Conservation (phyloP, 768 basidiomycete genomes). For the Suillus subalutaceus region DNA sequence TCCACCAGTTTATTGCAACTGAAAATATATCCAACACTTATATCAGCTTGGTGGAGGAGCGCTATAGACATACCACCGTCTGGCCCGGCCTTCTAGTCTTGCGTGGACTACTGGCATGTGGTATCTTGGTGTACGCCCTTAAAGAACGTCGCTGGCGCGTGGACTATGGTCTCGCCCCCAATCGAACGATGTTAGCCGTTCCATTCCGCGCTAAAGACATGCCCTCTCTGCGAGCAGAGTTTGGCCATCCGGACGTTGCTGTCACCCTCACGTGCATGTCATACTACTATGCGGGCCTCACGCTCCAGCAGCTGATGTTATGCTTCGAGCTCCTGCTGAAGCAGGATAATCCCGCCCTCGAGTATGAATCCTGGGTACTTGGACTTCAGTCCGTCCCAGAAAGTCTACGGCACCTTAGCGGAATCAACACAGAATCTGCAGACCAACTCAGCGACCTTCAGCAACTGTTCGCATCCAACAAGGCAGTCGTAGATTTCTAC, state of each 20-base stretch:
- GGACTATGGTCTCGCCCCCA: not conserved
- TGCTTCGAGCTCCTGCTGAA: slow-evolving; percentile 2
- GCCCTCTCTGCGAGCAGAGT: slow-evolving; percentile 1
- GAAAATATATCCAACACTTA: slow-evolving; percentile 6
- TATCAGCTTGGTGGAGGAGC: slow-evolving; percentile 13
- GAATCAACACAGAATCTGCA: slow-evolving; percentile 3
- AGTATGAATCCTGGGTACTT: not conserved
- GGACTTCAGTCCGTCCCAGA: not conserved
- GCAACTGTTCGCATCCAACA: slow-evolving; percentile 23
- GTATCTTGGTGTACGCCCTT: not conserved
- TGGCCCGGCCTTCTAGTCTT: not conserved
- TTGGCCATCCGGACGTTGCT: slow-evolving; percentile 1
- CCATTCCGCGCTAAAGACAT: slow-evolving; percentile 1
- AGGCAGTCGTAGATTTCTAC: slow-evolving; percentile 29
- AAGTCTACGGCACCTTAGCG: not conserved
- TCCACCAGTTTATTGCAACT: slow-evolving; percentile 29
- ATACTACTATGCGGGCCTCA: not conserved
- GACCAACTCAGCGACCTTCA: slow-evolving; percentile 10
- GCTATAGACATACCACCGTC: not conserved
- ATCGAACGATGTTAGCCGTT: slow-evolving; percentile 2
- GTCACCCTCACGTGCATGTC: not conserved
- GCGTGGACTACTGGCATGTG: not conserved
- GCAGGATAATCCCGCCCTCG: not conserved
- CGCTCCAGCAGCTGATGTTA: not conserved
- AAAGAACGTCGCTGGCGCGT: slow-evolving; percentile 1